These are phyloP conservation scores for Plasmodium relictum DNA, from an alignment of 169 alveolate genomes.

Conservation along the genomic window DNA sequence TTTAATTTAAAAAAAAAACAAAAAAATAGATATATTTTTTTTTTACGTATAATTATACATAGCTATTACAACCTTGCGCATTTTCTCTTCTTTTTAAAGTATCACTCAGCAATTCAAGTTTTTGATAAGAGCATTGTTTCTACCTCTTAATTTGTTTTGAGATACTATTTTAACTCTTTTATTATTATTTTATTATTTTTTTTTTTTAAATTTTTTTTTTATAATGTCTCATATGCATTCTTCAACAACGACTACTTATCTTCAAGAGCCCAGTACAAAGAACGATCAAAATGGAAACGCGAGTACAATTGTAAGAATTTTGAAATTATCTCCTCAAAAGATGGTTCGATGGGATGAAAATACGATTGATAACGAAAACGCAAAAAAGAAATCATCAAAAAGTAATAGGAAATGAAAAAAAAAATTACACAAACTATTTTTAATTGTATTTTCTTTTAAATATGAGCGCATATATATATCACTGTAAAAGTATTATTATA, in stretches of 20 bases:
- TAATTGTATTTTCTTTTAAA: not conserved
- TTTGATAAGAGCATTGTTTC: too few species aligned
- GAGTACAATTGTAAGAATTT: constrained; percentile 45
- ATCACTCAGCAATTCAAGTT: too few species aligned
- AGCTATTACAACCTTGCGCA: not conserved
- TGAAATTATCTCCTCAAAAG: constrained; percentile 68
- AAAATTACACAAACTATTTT: not conserved
- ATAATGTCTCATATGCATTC: constrained; percentile 72
- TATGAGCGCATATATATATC: not conserved
- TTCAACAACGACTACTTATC: constrained; percentile 54
- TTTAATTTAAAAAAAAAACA: too few species aligned
- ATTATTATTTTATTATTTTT: too few species aligned
- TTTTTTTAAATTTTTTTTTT: not conserved
- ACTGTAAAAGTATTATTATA: not conserved
- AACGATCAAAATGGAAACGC: constrained; percentile 47
- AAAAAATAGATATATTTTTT: not conserved
- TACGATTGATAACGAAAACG: constrained; percentile 71
- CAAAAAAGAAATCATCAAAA: constrained; percentile 73
- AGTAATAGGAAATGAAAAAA: constrained; percentile 3
- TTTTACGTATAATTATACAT: not conserved
- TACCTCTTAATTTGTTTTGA: too few species aligned
- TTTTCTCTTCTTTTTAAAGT: too few species aligned
- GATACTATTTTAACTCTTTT: too few species aligned
- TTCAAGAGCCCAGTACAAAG: constrained; percentile 50
- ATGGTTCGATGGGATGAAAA: constrained; percentile 67